Conservation (phyloP, 2,329 filamentous ascomycete genomes). For the Lecanicillium sp. region DNA sequence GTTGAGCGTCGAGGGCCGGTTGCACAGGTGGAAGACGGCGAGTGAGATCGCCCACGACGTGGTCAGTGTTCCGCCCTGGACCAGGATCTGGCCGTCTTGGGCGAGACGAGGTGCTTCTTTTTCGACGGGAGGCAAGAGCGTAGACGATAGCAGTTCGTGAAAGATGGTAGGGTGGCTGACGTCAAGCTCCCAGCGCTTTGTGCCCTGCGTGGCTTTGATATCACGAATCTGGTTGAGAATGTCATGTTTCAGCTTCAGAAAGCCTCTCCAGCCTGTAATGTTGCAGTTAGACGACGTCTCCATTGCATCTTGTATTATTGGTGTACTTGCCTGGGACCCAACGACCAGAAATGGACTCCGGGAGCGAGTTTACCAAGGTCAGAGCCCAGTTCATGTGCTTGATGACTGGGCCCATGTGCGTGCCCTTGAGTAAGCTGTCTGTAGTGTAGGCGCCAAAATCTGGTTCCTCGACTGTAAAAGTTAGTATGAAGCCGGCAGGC, state of each 20-base stretch:
- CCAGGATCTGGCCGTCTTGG: slow-evolving; percentile 34
- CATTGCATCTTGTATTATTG: slow-evolving; percentile 11
- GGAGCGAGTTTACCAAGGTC: slow-evolving; percentile 29
- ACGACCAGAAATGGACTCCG: slow-evolving; percentile 30
- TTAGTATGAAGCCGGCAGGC: slow-evolving; percentile 5
- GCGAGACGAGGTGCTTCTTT: slow-evolving; percentile 29
- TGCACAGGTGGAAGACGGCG: slow-evolving; percentile 30
- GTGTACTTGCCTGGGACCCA: slow-evolving; percentile 24
- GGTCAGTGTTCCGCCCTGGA: slow-evolving; percentile 35
- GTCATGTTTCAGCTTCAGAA: slow-evolving; percentile 34
- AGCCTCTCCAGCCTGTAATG: slow-evolving; percentile 29
- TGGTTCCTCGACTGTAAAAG: slow-evolving; percentile 24
- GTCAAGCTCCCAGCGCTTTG: slow-evolving; percentile 28
- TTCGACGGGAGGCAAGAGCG: slow-evolving; percentile 26
- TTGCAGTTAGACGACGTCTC: slow-evolving; percentile 20
- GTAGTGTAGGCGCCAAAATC: slow-evolving; percentile 32
- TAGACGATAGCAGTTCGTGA: slow-evolving; percentile 27
- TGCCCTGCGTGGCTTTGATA: slow-evolving; percentile 30
- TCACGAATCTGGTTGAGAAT: slow-evolving; percentile 30
- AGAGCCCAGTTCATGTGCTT: slow-evolving; percentile 33
- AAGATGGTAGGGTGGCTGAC: slow-evolving; percentile 32
- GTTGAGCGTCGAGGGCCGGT: slow-evolving; percentile 24
- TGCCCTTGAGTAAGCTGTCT: slow-evolving; percentile 31
- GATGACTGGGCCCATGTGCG: slow-evolving; percentile 31
- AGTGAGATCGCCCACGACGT: slow-evolving; percentile 32